phyloP scores from a whole-genome alignment of 2,329 filamentous ascomycete genomes.

The Fusarium sp. region DNA sequence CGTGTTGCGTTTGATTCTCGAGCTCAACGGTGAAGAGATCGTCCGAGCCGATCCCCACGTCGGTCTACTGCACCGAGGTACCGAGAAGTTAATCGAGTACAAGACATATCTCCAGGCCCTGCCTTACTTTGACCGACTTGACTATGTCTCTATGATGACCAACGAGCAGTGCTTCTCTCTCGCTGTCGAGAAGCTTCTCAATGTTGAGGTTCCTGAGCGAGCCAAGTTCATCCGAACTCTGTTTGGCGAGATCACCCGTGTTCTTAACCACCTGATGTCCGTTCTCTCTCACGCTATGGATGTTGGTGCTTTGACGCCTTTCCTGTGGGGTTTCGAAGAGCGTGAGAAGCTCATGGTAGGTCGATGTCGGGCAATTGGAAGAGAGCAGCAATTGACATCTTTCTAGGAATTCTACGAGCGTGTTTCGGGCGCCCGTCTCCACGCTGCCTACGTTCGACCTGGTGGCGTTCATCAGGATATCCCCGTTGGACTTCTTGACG shows the following conservation, averaged over 20 bases:
- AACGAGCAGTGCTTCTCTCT: slow-evolving; percentile 98
- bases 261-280: slow-evolving; percentile 98
- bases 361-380: slow-evolving; percentile 5
- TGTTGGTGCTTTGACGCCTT: slow-evolving; percentile 96
- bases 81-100: slow-evolving; percentile 99
- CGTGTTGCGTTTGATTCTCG: slow-evolving; percentile 95
- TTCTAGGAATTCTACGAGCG: slow-evolving; percentile 98
- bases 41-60: slow-evolving; percentile 96
- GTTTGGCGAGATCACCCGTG: slow-evolving; percentile 93
- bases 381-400: slow-evolving; percentile 9
- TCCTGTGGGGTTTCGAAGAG: slow-evolving; percentile 99
- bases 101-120: slow-evolving; percentile 98
- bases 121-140: slow-evolving; percentile 97
- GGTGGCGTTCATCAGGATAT: slow-evolving; percentile 97
- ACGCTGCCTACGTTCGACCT: slow-evolving; percentile 95
- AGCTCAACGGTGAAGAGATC: slow-evolving; percentile 98
- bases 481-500: slow-evolving; percentile 91
- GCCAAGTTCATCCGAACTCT: slow-evolving; percentile 97
- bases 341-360: slow-evolving; percentile 99
- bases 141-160: slow-evolving; percentile 99
- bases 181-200: slow-evolving; percentile 97
- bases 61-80: slow-evolving; percentile 93
- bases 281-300: slow-evolving; percentile 98
- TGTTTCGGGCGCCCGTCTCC: slow-evolving; percentile 96
- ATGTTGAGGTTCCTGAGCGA: slow-evolving; percentile 93